Base-by-base conservation (phyloP, 164 flowering plant genomes). In the Tinospora cordifolia region DNA sequence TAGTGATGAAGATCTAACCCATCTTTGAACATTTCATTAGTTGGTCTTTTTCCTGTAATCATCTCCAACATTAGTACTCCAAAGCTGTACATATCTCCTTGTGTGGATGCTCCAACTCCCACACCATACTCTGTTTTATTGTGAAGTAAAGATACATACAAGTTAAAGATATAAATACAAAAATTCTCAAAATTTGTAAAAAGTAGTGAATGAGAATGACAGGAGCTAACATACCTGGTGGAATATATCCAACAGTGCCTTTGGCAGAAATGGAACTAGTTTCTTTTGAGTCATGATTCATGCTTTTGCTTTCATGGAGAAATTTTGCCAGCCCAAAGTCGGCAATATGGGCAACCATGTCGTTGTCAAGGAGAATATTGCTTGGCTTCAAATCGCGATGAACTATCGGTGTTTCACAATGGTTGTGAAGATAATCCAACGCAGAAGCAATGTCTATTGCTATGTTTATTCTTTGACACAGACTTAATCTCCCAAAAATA, bases 321-420 rank as follows among this genome's bases (percentile, higher is more conserved):
- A 65, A 19, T 24, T 65, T 65, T 19, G 67, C 67, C 38, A 65
- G 17, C 0, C 67, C 67, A 39, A 65, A 65, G 44, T 65, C 67
- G 17, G 46, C 67, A 34, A 65, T 44, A 36, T 12, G 30, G 69
- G 54, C 69, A 1, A 27, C 44, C 54, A 66, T 40, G 0, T n/a
- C 25, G 11, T 66, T 24, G 14, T 22, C 47, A 41, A 66, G 69
- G 24, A 66, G 54, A 65, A 65, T 21, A 8, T 65, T 65, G 68
- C 47, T 39, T 40, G 68, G 68, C 68, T 65, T 65, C n/a, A 66
- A 14, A 41, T 66, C 69, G 41, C 69, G 44, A 41, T 66, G 69
- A 40, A 44, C 69, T 40, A 66, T 41, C 2, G 69, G 54, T 21
- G 54, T 24, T 66, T 44, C 54, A 17, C 26, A 66, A 40, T 66